Percentiles rank a stretch among this genome's conserved stretches.
Conservation (phyloP, 169 alveolate species). For the Plasmodium coatneyi region DNA sequence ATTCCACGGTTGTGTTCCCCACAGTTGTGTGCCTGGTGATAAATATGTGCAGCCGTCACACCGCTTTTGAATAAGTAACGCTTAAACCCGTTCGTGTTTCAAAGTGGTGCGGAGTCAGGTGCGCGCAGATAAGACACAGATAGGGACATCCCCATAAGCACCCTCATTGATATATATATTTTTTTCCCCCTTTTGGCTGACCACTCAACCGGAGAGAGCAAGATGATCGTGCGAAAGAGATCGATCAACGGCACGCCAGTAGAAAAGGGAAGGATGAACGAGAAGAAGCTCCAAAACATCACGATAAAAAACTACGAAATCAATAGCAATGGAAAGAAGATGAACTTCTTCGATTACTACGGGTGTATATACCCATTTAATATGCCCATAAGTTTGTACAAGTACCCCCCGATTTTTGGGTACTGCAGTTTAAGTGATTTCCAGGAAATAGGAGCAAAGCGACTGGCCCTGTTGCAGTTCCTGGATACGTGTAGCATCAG, state of each 20-base stretch:
- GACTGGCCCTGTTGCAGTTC: slow-evolving; percentile 79
- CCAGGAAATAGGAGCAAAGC: slow-evolving; percentile 86
- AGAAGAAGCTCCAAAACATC: slow-evolving; percentile 67
- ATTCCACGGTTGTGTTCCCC: not conserved
- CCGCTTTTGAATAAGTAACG: not conserved
- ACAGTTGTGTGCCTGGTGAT: not conserved
- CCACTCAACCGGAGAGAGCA: not conserved
- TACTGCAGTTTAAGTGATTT: slow-evolving; percentile 82
- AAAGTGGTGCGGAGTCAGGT: not conserved
- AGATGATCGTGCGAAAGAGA: slow-evolving; percentile 51
- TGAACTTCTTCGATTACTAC: slow-evolving; percentile 50
- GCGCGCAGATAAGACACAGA: not conserved
- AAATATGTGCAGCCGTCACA: not conserved
- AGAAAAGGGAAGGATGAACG: slow-evolving; percentile 20
- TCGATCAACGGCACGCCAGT: slow-evolving; percentile 44
- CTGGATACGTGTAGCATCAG: slow-evolving; percentile 46
- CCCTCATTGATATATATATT: not conserved
- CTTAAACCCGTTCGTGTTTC: not conserved
- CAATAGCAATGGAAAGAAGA: slow-evolving; percentile 9
- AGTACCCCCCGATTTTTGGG: slow-evolving; percentile 84
- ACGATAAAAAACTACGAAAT: slow-evolving; percentile 69
- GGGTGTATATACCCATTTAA: slow-evolving; percentile 64
- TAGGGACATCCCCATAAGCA: not conserved
- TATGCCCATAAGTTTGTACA: slow-evolving; percentile 77
- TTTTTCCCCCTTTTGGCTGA: not conserved